Evolutionary conservation across 2,329 filamentous ascomycete genomes (phyloP), one percentile per base, ranked within the genome.

Genomic region (Colletotrichum graminicola): DNA sequence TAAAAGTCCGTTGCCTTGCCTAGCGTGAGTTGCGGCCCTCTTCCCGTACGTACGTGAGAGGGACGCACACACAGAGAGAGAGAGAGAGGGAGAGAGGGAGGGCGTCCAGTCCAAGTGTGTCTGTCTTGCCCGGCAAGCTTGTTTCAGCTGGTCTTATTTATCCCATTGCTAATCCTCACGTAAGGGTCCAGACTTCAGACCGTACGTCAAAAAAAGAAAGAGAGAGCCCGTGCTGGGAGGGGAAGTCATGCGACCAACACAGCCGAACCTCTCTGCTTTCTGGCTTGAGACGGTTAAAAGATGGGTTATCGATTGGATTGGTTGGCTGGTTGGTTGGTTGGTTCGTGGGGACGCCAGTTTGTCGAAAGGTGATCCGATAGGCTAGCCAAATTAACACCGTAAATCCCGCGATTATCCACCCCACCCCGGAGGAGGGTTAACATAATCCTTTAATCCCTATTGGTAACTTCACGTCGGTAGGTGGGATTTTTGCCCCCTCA

Each of bases 81-180:
- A 45, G 18, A 21, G 4, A 21, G 18, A 21, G 41, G 21, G 41
- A 18, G 39, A 5, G 39, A 5, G 39, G 5, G 39, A 41, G 39
- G 16, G 3, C 43, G 18, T 21, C 18, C 18, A 10, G 57, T 18
- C 26, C n/a, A 26, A n/a, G n/a, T n/a, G n/a, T 47, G 63, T 47
- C n/a, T 61, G 62, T 23, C 26, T 47, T 34, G 41, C 57, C 29
- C n/a, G n/a, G n/a, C n/a, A n/a, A n/a, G n/a, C n/a, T n/a, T n/a
- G n/a, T 68, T 68, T 68, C 66, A 54, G 61, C 66, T 39, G 43
- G 43, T 59, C 66, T 65, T 34, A 54, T 21, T 21, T 12, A n/a
- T 29, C 29, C 21, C 43, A 47, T 62, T 62, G 32, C 29, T 61
- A 26, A 45, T 60, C 34, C 43, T 49, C 59, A 51, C 47, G 47